Base-by-base conservation (phyloP, 768 basidiomycete genomes). In the Amanita fuliginea region DNA sequence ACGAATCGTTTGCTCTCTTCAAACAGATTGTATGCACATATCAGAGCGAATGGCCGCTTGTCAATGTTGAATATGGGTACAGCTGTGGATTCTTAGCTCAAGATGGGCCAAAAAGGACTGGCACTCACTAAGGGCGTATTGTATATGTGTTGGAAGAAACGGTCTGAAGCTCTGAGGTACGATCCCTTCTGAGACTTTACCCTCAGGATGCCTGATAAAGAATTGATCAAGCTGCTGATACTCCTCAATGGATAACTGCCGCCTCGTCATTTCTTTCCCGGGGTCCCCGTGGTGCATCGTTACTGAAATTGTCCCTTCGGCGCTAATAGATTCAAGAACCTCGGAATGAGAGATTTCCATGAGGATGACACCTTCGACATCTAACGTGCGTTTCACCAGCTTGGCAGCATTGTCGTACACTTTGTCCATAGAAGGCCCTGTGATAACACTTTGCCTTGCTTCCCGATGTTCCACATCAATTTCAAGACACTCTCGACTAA, bases 41-140 rank as follows among this genome's bases (percentile, higher is more conserved):
- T 71, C 58, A 96, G 63, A 6, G 90, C 90, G 57, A 96, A 95
- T 9, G 92, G 90, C 45, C 85, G 78, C 66, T 91, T 88, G 67
- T 95, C 90, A 46, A 95, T 81, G 56, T 94, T 93, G 63, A 88
- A 94, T 44, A 95, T 85, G 5, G 93, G 93, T 5, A 95, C 93
- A 50, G 82, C 89, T 90, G 33, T 26, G 47, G 52, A 46, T 36
- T 44, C 18, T 33, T 10, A 16, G 37, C 7, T 33, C 33, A 47
- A 4, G 3, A 28, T 40, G 19, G 7, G 22, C 26, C 4, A 21
- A 22, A 53, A 44, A 42, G 16, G 16, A 18, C 10, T 42, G 7
- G 7, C 22, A 70, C 86, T 64, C 59, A 92, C 91, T 81, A 52
- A 97, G 72, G 8, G 89, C 89, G 66, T 91, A 94, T 57, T 94